Conservation (phyloP, 2,329 filamentous ascomycete species). For the Beauveria varroae region DNA sequence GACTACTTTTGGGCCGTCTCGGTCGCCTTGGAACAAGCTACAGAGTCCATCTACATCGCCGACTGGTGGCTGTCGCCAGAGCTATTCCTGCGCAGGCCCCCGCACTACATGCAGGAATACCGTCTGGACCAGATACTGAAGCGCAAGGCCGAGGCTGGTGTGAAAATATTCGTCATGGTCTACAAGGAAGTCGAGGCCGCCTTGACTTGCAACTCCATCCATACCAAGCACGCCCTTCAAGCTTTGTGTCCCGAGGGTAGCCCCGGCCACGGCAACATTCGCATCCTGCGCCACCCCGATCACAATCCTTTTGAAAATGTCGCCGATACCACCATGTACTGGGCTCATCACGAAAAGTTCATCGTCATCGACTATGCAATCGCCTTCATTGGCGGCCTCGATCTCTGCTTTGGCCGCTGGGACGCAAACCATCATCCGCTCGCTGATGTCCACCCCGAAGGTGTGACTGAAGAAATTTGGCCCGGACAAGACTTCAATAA, state of each 20-base stretch:
- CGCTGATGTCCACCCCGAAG: slow-evolving; percentile 79
- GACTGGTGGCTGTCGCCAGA: slow-evolving; percentile 97
- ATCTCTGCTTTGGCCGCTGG: slow-evolving; percentile 94
- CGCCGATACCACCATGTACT: slow-evolving; percentile 95
- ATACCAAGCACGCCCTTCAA: slow-evolving; percentile 82
- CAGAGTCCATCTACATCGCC: slow-evolving; percentile 89
- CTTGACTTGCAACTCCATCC: slow-evolving; percentile 83
- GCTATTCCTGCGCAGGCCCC: slow-evolving; percentile 76
- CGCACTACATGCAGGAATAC: slow-evolving; percentile 76
- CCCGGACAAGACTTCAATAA: slow-evolving; percentile 98
- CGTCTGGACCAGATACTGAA: slow-evolving; percentile 82
- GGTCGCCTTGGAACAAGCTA: slow-evolving; percentile 77
- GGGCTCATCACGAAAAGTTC: slow-evolving; percentile 97
- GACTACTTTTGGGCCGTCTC: slow-evolving; percentile 96
- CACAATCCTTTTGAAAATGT: slow-evolving; percentile 93
- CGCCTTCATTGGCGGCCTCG: slow-evolving; percentile 89
- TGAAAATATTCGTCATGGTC: slow-evolving; percentile 89
- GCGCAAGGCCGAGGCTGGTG: slow-evolving; percentile 79
- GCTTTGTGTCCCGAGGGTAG: slow-evolving; percentile 73
- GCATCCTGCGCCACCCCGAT: slow-evolving; percentile 83
- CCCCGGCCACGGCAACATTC: slow-evolving; percentile 82
- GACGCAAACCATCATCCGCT: slow-evolving; percentile 79
- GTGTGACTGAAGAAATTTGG: slow-evolving; percentile 76
- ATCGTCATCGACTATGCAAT: slow-evolving; percentile 87
- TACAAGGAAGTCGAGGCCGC: slow-evolving; percentile 83